A percentile compares a stretch with the other conserved stretches of the same genome.
Conservation (phyloP, 345 rosid species). For the Chamaenerion angustifolium region DNA sequence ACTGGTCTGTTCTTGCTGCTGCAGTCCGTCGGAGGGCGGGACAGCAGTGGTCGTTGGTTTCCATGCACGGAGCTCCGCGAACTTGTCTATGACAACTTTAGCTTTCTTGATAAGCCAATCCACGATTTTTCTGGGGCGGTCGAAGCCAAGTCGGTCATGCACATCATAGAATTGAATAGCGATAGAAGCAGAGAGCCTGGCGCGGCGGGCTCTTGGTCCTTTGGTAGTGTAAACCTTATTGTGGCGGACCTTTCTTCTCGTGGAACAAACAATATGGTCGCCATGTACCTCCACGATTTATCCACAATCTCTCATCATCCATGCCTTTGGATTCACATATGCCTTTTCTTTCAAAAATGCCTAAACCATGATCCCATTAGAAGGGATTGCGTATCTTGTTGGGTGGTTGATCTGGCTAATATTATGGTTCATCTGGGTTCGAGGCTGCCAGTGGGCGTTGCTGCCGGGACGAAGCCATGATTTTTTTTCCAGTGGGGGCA, state of each 20-base stretch:
- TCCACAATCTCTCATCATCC: constrained; percentile 32
- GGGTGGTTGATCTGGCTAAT: too few relatives aligned
- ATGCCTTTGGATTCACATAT: constrained; percentile 33
- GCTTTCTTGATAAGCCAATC: constrained; percentile 91
- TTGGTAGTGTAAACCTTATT: constrained; percentile 89
- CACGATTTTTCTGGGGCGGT: constrained; percentile 87
- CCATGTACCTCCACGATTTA: constrained; percentile 90
- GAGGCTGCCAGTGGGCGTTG: too few relatives aligned
- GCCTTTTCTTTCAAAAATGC: constrained; percentile 39
- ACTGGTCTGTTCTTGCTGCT: not conserved
- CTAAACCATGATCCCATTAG: too few relatives aligned
- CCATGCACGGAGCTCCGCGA: constrained; percentile 75
- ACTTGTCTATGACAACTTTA: constrained; percentile 67
- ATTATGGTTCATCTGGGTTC: too few relatives aligned
- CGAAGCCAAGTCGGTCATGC: constrained; percentile 90
- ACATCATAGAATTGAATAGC: constrained; percentile 94
- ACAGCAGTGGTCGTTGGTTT: constrained; percentile 24
- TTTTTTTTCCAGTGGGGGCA: too few relatives aligned
- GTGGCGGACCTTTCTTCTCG: constrained; percentile 75
- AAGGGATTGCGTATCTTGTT: too few relatives aligned
- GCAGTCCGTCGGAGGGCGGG: constrained; percentile 7
- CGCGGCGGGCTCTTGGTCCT: constrained; percentile 87
- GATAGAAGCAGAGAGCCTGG: constrained; percentile 77
- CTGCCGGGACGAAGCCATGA: too few relatives aligned
- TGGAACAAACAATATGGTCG: constrained; percentile 84